These are phyloP conservation scores for Otatea glauca DNA, from an alignment of 176 grass and related monocot genomes.

Conservation along the genomic window DNA sequence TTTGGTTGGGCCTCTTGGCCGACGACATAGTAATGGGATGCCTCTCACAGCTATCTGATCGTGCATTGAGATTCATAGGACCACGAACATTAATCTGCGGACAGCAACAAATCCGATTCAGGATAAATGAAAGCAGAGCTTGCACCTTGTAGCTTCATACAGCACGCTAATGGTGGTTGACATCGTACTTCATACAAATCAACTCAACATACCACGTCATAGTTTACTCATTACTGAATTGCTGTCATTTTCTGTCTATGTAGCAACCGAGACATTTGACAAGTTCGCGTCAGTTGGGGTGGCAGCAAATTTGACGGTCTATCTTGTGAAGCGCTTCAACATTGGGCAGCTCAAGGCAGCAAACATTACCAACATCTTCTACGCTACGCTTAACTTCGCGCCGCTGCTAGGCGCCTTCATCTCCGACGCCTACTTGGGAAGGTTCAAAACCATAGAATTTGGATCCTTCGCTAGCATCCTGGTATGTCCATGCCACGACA, in stretches of 20 bases:
- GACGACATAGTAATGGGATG: not conserved
- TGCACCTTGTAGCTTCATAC: not conserved
- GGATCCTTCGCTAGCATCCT: slow-evolving; percentile 48
- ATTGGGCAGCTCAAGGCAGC: slow-evolving; percentile 43
- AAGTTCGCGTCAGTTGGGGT: slow-evolving; percentile 51
- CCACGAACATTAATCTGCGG: too few relatives aligned
- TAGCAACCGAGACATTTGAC: slow-evolving; percentile 53
- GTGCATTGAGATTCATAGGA: not conserved
- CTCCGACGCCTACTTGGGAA: slow-evolving; percentile 55
- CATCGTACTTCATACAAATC: not conserved
- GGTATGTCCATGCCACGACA: slow-evolving; percentile 30
- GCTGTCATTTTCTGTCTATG: not conserved
- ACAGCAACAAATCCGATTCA: not conserved
- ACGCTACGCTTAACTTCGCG: slow-evolving; percentile 47
- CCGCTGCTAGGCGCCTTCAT: slow-evolving; percentile 55
- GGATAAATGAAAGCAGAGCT: not conserved
- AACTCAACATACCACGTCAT: not conserved
- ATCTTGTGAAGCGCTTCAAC: slow-evolving; percentile 53
- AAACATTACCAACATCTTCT: slow-evolving; percentile 55
- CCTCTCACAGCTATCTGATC: not conserved
- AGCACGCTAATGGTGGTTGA: not conserved
- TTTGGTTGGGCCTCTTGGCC: not conserved
- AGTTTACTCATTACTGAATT: not conserved
- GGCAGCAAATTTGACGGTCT: slow-evolving; percentile 49
- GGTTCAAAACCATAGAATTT: slow-evolving; percentile 52